phyloP scores from a whole-genome alignment of 2,329 filamentous ascomycete species.

The Pseudonectria foliicola region DNA sequence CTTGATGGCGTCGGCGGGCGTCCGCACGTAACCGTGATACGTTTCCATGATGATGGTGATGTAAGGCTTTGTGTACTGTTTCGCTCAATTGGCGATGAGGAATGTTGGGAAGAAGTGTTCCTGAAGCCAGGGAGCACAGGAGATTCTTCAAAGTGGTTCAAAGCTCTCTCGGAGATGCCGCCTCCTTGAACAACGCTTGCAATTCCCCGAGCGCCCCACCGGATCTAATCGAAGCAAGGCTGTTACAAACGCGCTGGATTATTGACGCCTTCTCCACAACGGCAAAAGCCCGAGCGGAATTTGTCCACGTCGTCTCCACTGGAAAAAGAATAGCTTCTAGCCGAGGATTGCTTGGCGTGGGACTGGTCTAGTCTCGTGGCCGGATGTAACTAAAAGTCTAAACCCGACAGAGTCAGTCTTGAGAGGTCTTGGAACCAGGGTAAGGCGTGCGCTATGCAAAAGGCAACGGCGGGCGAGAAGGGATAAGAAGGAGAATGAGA shows the following conservation, averaged over 20 bases:
- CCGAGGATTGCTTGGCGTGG: too few species aligned
- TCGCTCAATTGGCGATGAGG: conserved; percentile 9
- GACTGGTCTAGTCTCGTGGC: too few species aligned
- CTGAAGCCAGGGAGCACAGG: conserved; percentile 10
- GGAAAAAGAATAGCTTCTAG: conserved; percentile 5
- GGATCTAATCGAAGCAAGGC: conserved; percentile 22
- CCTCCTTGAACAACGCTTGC: too few species aligned
- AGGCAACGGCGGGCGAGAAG: too few species aligned
- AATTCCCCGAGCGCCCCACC: conserved; percentile 18
- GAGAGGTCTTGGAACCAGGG: too few species aligned
- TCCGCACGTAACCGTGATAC: conserved; percentile 89
- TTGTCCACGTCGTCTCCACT: conserved; percentile 18
- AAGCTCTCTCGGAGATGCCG: too few species aligned
- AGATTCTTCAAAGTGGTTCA: conserved; percentile 2
- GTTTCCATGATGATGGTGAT: conserved; percentile 69
- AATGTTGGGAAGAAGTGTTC: conserved; percentile 5
- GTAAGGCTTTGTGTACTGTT: conserved; percentile 10
- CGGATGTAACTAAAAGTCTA: too few species aligned
- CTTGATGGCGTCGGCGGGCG: conserved; percentile 94
- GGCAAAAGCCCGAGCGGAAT: conserved; percentile 21
- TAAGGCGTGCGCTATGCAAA: too few species aligned
- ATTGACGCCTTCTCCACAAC: conserved; percentile 18
- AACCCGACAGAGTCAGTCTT: too few species aligned
- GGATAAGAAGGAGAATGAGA: too few species aligned
- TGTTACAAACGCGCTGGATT: conserved; percentile 16